Base-by-base conservation (phyloP, 163 green algal species). In the Chloromonas sp. region DNA sequence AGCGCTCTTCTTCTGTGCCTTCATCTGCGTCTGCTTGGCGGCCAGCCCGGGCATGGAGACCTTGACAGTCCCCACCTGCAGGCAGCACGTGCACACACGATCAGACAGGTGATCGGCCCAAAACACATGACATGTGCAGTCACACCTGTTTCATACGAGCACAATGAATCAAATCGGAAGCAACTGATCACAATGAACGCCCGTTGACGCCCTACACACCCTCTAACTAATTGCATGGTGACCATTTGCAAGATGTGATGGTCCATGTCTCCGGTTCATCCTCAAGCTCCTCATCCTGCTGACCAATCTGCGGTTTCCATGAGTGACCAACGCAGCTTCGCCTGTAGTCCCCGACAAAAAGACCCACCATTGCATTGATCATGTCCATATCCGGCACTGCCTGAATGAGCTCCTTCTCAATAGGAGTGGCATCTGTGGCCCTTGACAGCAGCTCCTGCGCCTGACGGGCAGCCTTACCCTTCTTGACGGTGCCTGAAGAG, bases 311-410 rank as follows among this genome's bases (percentile, higher is more conserved):
- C 8, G 66, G 66, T 8, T 76, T 8, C 5, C 11, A 11, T n/a
- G 66, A 11, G 66, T 11, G 66, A 11, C 66, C 5, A 8, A 76
- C 66, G 11, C 8, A n/a, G 66, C 66, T 76, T 8, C 66, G 66
- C 5, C 11, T n/a, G 11, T n/a, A 76, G 66, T 76, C 8, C 66
- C 66, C 66, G 8, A 76, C 5, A 8, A 76, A 8, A 8, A 76
- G 5, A 11, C 81, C n/a, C 62, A 77, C 89, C 89, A 98, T 95
- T 2, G 89, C 86, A 70, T 89, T 92, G 81, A 98, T 93, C 58
- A 94, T 88, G 71, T 99, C 96, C 59, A 87, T 91, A 59, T 98
- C 96, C 1, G 95, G 92, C 58, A 95, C 86, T 0, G 91, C 89
- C 58, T 90, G 71, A 8, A 87, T 13, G 58, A 87, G 81, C 57